Evolutionary conservation across 1,139 yeast species (phyloP), one percentile per base, ranked within the genome.

Genomic region (Citeromyces hawaiiensis): DNA sequence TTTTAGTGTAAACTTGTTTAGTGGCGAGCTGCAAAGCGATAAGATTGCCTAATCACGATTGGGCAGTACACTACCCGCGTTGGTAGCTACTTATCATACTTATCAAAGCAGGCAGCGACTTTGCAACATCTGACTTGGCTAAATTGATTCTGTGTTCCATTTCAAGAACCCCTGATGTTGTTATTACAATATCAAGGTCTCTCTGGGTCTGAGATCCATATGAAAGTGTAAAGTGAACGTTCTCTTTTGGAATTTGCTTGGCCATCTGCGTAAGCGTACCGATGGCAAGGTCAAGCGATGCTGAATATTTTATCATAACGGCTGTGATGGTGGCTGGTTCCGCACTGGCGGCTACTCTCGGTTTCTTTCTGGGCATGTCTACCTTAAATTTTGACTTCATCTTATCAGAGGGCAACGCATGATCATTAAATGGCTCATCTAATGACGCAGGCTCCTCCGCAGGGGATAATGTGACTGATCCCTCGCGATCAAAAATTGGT

Each of bases 31-130:
- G 34, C 34, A 30, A 10, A 14, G 34, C 34, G 34, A 30, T 30
- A 30, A 30, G 34, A 16, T 30, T 30, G 34, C 34, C 34, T 16
- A 30, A 30, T 30, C 34, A 30, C 34, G 34, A 30, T 30, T 30
- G 34, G 9, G 15, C 34, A 10, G 15, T 9, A 30, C 34, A 30
- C 34, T 13, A 30, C 34, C 17, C 34, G 16, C 15, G 15, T 6
- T 30, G 27, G 11, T 23, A 23, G 11, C 11, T 9, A 9, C 11
- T 23, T 7, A 23, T 23, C 27, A 23, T 23, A 23, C 27, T 23
- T 23, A 23, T 23, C 27, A 23, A 23, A 23, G 27, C 27, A 3
- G 27, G 27, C 11, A 23, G 11, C 4, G 27, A 23, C 27, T 23
- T 23, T 23, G 27, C 8, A 11, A 23, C 9, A 23, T 23, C 27